phyloP scores from a whole-genome alignment of 192 early-diverging fungal species.

The Entrophospora sp. region DNA sequence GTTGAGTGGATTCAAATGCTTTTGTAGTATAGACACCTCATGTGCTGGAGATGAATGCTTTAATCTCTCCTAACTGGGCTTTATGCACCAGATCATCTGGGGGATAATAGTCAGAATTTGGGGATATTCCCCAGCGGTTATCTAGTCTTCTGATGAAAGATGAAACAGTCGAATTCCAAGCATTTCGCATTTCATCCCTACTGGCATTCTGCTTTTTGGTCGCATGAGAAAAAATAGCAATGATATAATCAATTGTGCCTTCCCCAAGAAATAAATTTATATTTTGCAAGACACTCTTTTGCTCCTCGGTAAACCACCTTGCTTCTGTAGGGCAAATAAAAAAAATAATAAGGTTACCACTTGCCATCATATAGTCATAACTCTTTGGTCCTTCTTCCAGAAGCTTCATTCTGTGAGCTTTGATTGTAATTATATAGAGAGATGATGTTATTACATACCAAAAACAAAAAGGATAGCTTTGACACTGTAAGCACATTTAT shows the following conservation, averaged over 20 bases:
- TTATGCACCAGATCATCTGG: not conserved
- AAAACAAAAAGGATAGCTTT: constrained; percentile 17
- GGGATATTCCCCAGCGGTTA: constrained; percentile 6
- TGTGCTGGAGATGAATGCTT: not conserved
- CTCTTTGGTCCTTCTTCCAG: not conserved
- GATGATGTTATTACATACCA: not conserved
- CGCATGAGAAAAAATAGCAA: constrained; percentile 14
- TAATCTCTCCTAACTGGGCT: not conserved
- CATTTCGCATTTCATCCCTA: not conserved
- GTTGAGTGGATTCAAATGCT: not conserved
- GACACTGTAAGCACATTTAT: constrained; percentile 1
- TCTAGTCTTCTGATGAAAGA: not conserved
- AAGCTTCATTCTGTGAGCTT: not conserved
- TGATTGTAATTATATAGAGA: not conserved
- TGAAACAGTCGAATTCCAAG: not conserved
- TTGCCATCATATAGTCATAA: not conserved
- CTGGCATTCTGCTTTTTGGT: not conserved
- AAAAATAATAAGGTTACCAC: not conserved
- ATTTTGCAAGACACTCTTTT: not conserved
- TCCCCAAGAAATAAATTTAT: constrained; percentile 7
- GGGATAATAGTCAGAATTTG: not conserved
- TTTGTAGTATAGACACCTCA: constrained; percentile 1
- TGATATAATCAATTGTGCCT: constrained; percentile 1
- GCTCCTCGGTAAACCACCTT: constrained; percentile 2
- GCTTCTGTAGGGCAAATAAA: not conserved